Base-by-base conservation (phyloP, 768 basidiomycete species). In the Naganishia kalamii region DNA sequence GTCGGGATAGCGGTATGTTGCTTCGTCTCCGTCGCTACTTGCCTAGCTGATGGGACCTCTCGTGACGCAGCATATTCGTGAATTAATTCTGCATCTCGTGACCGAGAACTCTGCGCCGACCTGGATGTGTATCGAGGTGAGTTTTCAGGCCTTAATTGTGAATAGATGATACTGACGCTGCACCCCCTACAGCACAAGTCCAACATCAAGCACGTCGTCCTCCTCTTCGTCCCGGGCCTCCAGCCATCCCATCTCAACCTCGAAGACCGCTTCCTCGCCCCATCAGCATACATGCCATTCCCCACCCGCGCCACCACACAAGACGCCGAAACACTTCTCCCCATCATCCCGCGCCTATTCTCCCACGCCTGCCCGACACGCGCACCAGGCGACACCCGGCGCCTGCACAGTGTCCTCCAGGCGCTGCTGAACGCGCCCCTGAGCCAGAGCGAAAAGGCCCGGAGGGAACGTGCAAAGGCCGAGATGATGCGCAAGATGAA, bases 351-450 rank as follows among this genome's bases (percentile, higher is more conserved):
- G 84, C 4, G 75, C 51, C 71, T 82, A 49, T 99, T 97, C 80
- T 89, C 88, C 64, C 90, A 96, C 79, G 92, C 90, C 15, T 90
- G 89, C 68, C 94, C 93, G 0, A 93, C 92, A 0, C 85, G 88
- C 21, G 92, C 93, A 0, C 93, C 92, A 0, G 96, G 94, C 0
- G 94, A 97, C 70, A 82, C 83, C 60, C 86, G 83, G 37, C 82
- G 86, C 46, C 87, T 98, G 86, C 88, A 92, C 72, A 89, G 88
- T 29, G 87, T 91, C 43, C 82, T 94, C 25, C 86, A 87, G 70
- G 79, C 86, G 0, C 90, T 98, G 73, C 88, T 97, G 77, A 87
- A 86, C 51, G 83, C 84, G 0, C 92, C 91, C 2, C 81, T 96
- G 11, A 88, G 85, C 4, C 83, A 84, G 0, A 86, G 88, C 62